Conservation (phyloP, 495 filamentous ascomycete species). For the Annulohypoxylon bovei region DNA sequence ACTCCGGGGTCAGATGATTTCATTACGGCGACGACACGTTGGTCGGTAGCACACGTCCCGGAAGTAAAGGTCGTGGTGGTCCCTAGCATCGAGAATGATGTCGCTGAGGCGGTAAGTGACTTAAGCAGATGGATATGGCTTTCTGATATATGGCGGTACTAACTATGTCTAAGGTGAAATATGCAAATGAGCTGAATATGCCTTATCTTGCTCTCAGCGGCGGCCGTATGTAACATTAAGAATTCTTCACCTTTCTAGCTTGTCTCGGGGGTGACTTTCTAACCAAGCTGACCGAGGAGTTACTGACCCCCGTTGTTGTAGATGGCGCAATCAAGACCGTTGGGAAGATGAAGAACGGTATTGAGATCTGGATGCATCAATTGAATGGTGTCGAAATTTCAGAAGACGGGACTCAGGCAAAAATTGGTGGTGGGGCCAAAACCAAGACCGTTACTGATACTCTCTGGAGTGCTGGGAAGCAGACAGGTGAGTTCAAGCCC, state of each 20-base stretch:
- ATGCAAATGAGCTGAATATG: slow-evolving; percentile 52
- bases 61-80: slow-evolving; percentile 59
- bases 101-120: slow-evolving; percentile 56
- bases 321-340: slow-evolving; percentile 53
- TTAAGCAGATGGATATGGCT: too few relatives aligned
- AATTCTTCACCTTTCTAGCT: too few relatives aligned
- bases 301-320: too few relatives aligned
- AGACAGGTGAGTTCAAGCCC: slow-evolving; percentile 33
- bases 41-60: slow-evolving; percentile 54
- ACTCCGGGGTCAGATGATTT: slow-evolving; percentile 56
- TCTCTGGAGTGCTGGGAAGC: slow-evolving; percentile 48
- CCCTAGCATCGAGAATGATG: slow-evolving; percentile 61
- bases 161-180: slow-evolving; percentile 43
- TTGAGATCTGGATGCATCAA: slow-evolving; percentile 55
- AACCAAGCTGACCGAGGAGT: too few relatives aligned
- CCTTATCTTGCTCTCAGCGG: slow-evolving; percentile 58
- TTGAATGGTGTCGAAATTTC: slow-evolving; percentile 54
- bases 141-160: neutral
- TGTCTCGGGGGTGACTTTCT: too few relatives aligned
- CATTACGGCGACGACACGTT: slow-evolving; percentile 54
- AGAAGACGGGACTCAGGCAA: slow-evolving; percentile 55
- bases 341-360: slow-evolving; percentile 54
- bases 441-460: slow-evolving; percentile 42
- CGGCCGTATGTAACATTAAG: too few relatives aligned
- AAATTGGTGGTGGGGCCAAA: slow-evolving; percentile 59